These are phyloP conservation scores for Rutstroemia sp. DNA, from an alignment of 2,329 filamentous ascomycete genomes.

Conservation along the genomic window DNA sequence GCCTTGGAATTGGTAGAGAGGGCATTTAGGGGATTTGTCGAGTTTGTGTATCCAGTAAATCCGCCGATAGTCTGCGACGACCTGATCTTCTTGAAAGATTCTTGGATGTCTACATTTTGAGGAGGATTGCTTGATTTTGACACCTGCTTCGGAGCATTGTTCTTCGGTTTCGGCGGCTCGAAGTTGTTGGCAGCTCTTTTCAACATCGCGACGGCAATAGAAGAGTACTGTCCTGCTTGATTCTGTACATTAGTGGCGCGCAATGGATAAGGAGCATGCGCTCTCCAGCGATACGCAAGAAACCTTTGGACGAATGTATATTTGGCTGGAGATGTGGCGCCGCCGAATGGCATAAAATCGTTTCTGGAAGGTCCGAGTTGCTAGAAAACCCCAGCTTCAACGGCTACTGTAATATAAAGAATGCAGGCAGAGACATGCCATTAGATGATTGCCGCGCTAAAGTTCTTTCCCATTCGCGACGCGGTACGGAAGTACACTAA, in stretches of 20 bases:
- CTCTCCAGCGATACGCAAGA: slow-evolving; percentile 26
- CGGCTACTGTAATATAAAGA: no score
- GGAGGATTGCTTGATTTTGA: slow-evolving; percentile 53
- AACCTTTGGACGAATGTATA: slow-evolving; percentile 21
- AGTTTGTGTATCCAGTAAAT: slow-evolving; percentile 28
- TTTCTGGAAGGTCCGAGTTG: slow-evolving; percentile 5
- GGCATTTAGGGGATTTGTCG: slow-evolving; percentile 14
- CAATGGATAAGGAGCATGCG: slow-evolving; percentile 11
- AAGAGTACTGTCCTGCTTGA: slow-evolving; percentile 19
- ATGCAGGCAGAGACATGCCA: no score
- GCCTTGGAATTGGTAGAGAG: slow-evolving; percentile 20
- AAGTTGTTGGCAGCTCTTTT: slow-evolving; percentile 21
- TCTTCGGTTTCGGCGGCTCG: slow-evolving; percentile 19
- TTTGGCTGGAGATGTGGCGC: slow-evolving; percentile 19
- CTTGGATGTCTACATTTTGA: slow-evolving; percentile 40
- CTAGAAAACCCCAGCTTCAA: slow-evolving; percentile 9
- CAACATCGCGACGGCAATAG: slow-evolving; percentile 31
- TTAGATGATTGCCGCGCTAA: no score
- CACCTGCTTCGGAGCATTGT: slow-evolving; percentile 38
- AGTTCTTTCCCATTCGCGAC: no score
- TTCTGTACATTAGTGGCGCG: slow-evolving; percentile 18
- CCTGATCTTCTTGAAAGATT: slow-evolving; percentile 41
- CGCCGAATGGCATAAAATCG: slow-evolving; percentile 29
- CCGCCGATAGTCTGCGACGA: slow-evolving; percentile 30
- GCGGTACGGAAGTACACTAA: no score